A percentile compares a stretch with the other conserved stretches of the same genome.
Conservation (phyloP, 352 stramenopile genomes). For the Phytopythium ostracodes region DNA sequence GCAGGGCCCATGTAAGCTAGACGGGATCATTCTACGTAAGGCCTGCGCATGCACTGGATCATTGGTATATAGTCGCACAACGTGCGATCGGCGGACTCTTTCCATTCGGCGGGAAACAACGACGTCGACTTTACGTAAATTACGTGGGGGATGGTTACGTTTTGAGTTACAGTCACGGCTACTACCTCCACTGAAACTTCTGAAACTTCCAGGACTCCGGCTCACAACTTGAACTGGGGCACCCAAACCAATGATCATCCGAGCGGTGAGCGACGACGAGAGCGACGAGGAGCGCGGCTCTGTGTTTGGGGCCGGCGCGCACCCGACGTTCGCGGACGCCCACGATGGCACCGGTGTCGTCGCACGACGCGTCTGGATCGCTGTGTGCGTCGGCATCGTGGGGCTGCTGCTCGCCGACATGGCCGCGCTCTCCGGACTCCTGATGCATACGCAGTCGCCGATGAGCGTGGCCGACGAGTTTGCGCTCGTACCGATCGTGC, state of each 20-base stretch:
- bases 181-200: too few relatives aligned
- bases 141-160: too few relatives aligned
- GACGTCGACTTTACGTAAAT: too few relatives aligned
- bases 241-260: constrained; percentile 59
- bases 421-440: constrained; percentile 28
- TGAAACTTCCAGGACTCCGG: not conserved
- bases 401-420: constrained; percentile 62
- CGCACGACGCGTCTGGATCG: constrained; percentile 45
- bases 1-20: too few relatives aligned
- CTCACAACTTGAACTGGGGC: not conserved
- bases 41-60: too few relatives aligned
- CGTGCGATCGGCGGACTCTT: too few relatives aligned
- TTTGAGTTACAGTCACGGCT: too few relatives aligned
- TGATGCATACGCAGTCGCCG: constrained; percentile 3
- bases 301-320: constrained; percentile 12
- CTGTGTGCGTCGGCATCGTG: constrained; percentile 27
- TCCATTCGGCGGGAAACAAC: too few relatives aligned
- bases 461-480: constrained; percentile 23
- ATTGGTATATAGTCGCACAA: too few relatives aligned
- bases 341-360: constrained; percentile 3
- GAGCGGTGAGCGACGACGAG: constrained; percentile 53
- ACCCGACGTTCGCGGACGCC: constrained; percentile 1
- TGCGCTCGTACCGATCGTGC: constrained; percentile 24
- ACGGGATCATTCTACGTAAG: too few relatives aligned
- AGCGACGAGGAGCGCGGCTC: constrained; percentile 31